Evolutionary conservation across 164 flowering plant genomes (phyloP), one percentile per base, ranked within the genome.

Genomic region (Litsea cubeba): DNA sequence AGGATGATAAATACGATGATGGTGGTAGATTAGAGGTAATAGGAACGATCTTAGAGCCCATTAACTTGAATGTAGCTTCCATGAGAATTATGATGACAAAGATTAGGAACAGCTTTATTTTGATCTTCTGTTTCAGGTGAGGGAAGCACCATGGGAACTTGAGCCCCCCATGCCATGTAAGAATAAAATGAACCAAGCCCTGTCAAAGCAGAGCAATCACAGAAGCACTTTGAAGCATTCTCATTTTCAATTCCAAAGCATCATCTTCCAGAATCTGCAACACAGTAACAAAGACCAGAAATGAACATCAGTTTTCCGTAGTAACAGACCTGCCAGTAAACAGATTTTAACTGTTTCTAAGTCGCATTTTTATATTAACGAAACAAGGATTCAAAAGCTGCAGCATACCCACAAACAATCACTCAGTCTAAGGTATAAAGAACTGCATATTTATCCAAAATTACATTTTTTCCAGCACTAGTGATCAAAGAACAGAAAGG

Each of bases 141-240:
- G 46, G 46, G 46, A 14, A 54, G 60, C 60, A 54, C 3, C 60
- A 54, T 15, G 60, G 60, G 5, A 12, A 54, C 18, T 40, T 5
- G 10, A 40, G 46, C 11, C 46, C 11, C 11, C 46, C 2, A 40
- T 8, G 46, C 46, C 46, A 30, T 8, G 11, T 1, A 1, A 14
- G 4, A 17, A 20, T 54, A 54, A 54, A 54, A 54, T 54, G 60
- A 7, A 40, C 46, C 46, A 7, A 15, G 18, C 25, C 25, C 66
- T 10, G 23, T 63, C 66, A 63, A 63, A 63, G 66, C 30, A 63
- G 25, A 22, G 66, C 12, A 63, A 63, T 24, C 28, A 24, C 26
- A 63, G 26, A 20, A 63, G 66, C 66, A 12, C 25, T 63, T 58
- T 58, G 62, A 63, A 63, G 66, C 66, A 63, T 63, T 63, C 22